phyloP scores from a whole-genome alignment of 306 rosid species.

The Senna tora region DNA sequence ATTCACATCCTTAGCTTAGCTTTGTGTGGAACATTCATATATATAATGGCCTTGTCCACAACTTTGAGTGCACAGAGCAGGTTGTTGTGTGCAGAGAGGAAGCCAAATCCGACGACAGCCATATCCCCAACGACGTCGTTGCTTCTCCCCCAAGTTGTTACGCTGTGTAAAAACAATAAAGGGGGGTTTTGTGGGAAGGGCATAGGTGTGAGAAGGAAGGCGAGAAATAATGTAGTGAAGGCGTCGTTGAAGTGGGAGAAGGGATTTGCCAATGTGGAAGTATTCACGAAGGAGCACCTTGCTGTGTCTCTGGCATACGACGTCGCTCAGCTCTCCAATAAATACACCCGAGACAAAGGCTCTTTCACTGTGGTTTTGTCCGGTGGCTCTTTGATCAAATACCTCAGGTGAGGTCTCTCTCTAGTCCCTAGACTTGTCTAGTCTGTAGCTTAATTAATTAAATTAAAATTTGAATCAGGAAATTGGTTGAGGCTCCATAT shows the following conservation, averaged over 20 bases:
- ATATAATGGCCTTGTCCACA: slow-evolving; percentile 45
- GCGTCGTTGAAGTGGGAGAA: slow-evolving; percentile 43
- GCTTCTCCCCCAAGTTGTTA: not conserved
- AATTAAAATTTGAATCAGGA: slow-evolving; percentile 41
- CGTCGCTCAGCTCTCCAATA: slow-evolving; percentile 58
- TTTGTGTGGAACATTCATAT: too few relatives aligned
- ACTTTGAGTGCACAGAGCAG: slow-evolving; percentile 28
- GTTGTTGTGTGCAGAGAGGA: slow-evolving; percentile 15
- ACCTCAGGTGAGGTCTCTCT: too few relatives aligned
- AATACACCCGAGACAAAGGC: slow-evolving; percentile 55
- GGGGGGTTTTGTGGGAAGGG: slow-evolving; percentile 8
- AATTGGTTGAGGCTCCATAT: slow-evolving; percentile 55
- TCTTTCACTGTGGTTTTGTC: slow-evolving; percentile 67
- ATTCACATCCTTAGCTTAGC: too few relatives aligned
- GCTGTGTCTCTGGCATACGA: slow-evolving; percentile 62
- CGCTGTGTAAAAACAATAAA: not conserved
- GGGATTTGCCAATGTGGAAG: slow-evolving; percentile 50
- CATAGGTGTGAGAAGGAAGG: not conserved
- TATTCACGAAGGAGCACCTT: slow-evolving; percentile 58
- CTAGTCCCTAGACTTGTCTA: too few relatives aligned
- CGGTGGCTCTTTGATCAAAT: slow-evolving; percentile 65
- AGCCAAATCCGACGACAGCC: not conserved
- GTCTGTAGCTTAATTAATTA: too few relatives aligned
- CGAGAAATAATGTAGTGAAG: not conserved
- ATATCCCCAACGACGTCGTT: slow-evolving; percentile 18